These are phyloP conservation scores for Diphasiastrum complanatum DNA, from an alignment of 83 land plant species.

Conservation along the genomic window DNA sequence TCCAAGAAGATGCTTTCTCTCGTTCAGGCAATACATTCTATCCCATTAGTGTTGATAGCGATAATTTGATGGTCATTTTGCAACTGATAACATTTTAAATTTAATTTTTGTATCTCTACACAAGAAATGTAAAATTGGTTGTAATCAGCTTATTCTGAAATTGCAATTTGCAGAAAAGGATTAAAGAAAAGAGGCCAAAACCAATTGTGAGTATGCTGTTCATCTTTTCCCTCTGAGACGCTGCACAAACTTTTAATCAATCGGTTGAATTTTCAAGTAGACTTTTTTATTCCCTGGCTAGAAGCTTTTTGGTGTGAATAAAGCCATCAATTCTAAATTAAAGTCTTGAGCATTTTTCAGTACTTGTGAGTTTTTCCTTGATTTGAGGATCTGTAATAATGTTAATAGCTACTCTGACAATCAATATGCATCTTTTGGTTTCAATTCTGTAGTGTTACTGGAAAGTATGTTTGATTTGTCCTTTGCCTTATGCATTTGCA, in stretches of 20 bases:
- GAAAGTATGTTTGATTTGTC: neutral
- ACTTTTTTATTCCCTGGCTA: too few relatives aligned
- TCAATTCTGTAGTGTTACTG: neutral
- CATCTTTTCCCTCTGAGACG: neutral
- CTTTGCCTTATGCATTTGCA: conserved; percentile 8
- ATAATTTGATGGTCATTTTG: too few relatives aligned
- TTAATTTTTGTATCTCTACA: neutral
- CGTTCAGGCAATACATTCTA: too few relatives aligned
- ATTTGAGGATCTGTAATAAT: neutral
- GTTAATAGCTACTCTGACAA: neutral
- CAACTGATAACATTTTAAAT: too few relatives aligned
- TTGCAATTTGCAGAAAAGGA: conserved; percentile 44
- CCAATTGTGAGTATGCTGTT: conserved; percentile 60
- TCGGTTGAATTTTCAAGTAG: too few relatives aligned
- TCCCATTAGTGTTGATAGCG: too few relatives aligned
- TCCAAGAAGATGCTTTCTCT: too few relatives aligned
- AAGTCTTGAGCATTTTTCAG: too few relatives aligned
- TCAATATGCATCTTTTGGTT: neutral
- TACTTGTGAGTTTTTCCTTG: neutral
- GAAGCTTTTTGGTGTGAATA: too few relatives aligned
- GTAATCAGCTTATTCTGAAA: conserved; percentile 2
- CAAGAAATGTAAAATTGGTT: neutral
- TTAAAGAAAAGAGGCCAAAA: conserved; percentile 48
- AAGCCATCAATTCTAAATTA: too few relatives aligned
- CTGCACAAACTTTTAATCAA: too few relatives aligned